These are phyloP conservation scores for Teratosphaeria zuluensis DNA, from an alignment of 2,329 filamentous ascomycete genomes.

Conservation along the genomic window DNA sequence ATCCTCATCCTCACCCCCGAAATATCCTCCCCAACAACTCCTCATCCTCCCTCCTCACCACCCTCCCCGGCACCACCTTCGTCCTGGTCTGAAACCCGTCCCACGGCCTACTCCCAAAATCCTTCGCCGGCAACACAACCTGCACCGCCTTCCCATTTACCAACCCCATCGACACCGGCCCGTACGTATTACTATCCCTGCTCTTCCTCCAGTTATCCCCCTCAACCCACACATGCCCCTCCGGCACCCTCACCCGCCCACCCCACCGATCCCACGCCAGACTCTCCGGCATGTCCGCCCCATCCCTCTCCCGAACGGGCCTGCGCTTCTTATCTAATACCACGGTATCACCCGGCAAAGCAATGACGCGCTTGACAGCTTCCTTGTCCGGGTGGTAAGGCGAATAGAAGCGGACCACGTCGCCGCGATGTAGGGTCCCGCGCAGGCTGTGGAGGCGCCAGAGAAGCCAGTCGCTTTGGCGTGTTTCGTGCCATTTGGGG, in stretches of 20 bases:
- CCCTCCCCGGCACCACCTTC: slow-evolving; percentile 30
- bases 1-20: background rate
- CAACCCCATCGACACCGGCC: slow-evolving; percentile 57
- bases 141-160: slow-evolving; percentile 66
- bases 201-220: slow-evolving; percentile 70
- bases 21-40: background rate
- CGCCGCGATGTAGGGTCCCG: slow-evolving; percentile 29
- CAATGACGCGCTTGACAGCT: slow-evolving; percentile 76
- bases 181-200: slow-evolving; percentile 82
- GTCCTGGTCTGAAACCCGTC: slow-evolving; percentile 43
- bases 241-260: slow-evolving; percentile 53
- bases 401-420: slow-evolving; percentile 36
- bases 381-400: slow-evolving; percentile 60
- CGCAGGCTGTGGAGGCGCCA: slow-evolving; percentile 16
- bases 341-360: slow-evolving; percentile 68
- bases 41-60: slow-evolving; percentile 1
- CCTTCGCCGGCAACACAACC: slow-evolving; percentile 56
- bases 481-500: slow-evolving; percentile 30
- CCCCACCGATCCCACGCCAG: slow-evolving; percentile 17
- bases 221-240: slow-evolving; percentile 88
- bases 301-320: slow-evolving; percentile 26
- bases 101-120: slow-evolving; percentile 42
- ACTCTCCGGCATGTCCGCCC: slow-evolving; percentile 20
- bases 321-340: slow-evolving; percentile 41
- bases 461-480: slow-evolving; percentile 29